Conservation (phyloP, 2,329 filamentous ascomycete genomes). For the Fusarium xylarioides region DNA sequence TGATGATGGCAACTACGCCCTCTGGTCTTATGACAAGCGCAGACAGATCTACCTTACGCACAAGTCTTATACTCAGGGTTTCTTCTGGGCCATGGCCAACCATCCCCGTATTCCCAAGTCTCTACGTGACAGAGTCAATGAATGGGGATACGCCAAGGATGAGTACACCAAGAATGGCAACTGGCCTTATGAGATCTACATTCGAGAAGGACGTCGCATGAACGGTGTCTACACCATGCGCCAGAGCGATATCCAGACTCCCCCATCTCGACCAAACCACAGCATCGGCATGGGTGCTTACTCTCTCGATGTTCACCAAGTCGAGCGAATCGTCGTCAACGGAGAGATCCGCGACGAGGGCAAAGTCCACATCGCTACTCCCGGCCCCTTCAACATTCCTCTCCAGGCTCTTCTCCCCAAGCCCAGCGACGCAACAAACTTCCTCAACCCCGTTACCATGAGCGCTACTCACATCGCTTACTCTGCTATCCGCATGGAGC, state of each 20-base stretch:
- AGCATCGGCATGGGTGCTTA: conserved; percentile 22
- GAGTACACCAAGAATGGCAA: conserved; percentile 24
- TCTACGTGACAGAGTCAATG: background rate
- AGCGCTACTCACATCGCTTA: conserved; percentile 27
- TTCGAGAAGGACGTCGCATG: conserved; percentile 30
- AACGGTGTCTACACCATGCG: conserved; percentile 26
- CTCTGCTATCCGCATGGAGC: conserved; percentile 32
- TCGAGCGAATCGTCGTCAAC: conserved; percentile 17
- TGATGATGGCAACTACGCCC: conserved; percentile 19
- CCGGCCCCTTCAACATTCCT: conserved; percentile 26
- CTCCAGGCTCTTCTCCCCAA: conserved; percentile 15
- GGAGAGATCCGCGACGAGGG: conserved; percentile 25
- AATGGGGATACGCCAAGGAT: conserved; percentile 31
- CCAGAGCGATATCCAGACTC: conserved; percentile 24
- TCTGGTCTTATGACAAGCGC: conserved; percentile 25
- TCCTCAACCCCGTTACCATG: conserved; percentile 29
- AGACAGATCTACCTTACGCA: background rate
- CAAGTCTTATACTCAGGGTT: conserved; percentile 28
- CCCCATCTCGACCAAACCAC: background rate
- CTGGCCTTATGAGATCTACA: conserved; percentile 33
- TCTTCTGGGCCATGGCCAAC: conserved; percentile 30
- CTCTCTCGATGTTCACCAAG: conserved; percentile 29
- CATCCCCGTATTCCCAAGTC: conserved; percentile 17
- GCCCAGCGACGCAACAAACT: conserved; percentile 14
- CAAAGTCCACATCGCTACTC: conserved; percentile 23